Base-by-base conservation (phyloP, 2,329 filamentous ascomycete genomes). In the Nannizziopsis barbatae region DNA sequence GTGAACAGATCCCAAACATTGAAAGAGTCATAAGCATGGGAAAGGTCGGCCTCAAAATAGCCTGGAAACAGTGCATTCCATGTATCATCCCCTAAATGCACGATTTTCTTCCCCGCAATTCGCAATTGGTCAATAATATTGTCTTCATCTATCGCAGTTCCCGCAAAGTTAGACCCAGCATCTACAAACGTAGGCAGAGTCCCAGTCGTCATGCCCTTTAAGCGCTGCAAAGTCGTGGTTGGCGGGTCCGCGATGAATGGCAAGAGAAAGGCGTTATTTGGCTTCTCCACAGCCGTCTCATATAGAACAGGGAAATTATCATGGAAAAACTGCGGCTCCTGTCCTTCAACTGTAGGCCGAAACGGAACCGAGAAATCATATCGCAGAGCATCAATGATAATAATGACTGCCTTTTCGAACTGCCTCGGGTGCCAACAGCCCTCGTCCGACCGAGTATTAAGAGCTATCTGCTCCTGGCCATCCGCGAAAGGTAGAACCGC, bases 1-100 rank as follows among this genome's bases (percentile, higher is more conserved):
- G 92, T 96, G 64, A 96, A 88, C 58, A 98, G 68, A 64, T 98
- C 92, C 87, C 88, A 95, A 5, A 96, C 92, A 61, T 96, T 95
- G 70, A 98, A 94, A 53, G 90, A 96, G 64, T 96, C 90, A 65
- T 95, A 98, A 0, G 92, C 80, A 57, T 75, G 79, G 57, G 89
- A 95, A 49, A 95, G 79, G 49, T 90, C 84, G 7, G 81, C 71
- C 63, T 95, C 83, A 59, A 98, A 98, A 65, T 93, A 88, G n/a
- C 76, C 86, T 0, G 92, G 92, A 62, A 96, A 98, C 12, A 98
- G 72, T 38, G 86, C 77, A 56, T 88, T 85, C 92, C 92, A 98
- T 3, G 92, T 98, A 67, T 98, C 90, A 64, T 98, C 92, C n/a
- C 92, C 92, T 33, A 98, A 71, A 60, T 98, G 93, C 5, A 89